Base-by-base conservation (phyloP, 2,329 filamentous ascomycete species). In the Alternaria gaisen region DNA sequence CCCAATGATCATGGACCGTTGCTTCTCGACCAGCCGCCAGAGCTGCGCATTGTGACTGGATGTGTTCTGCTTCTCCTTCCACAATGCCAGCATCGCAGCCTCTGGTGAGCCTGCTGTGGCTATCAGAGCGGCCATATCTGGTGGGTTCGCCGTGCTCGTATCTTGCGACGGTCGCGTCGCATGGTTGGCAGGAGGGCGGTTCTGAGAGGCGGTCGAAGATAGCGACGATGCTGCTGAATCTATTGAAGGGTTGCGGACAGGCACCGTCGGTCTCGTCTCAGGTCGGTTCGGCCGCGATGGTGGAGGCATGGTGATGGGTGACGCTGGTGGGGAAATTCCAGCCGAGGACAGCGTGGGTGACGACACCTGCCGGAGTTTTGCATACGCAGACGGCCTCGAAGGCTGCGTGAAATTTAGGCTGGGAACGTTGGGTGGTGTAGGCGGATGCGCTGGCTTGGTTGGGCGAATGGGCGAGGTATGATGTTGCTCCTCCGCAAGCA, bases 11-110 rank as follows among this genome's bases (percentile, higher is more conserved):
- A 99, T 94, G 16, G 93, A 89, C 64, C 94, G 87, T 79, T 99
- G 95, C 82, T 99, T 98, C 78, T 98, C 94, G 51, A 99, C 93
- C 47, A 99, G 82, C 52, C 93, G 90, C 95, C 95, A 99, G 72
- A 99, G 82, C 77, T 99, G 94, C 18, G 90, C 85, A 76, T 98
- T 98, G 75, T 98, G 95, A 68, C 92, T 90, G 5, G 92, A 88
- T 56, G 93, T 91, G 50, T 92, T 91, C 65, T 94, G 89, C 78
- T 97, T 98, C 76, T 99, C 95, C 76, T 92, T 96, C 65, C 97
- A 82, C 51, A 99, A 82, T 72, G 95, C 92, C 69, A 93, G 87
- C 61, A 99, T 92, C 5, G 96, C 91, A 6, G 91, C 92, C 76
- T 99, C 94, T 16, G 94, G 86, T 53, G 93, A 97, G 52, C 94